Base-by-base conservation (phyloP, 495 filamentous ascomycete species). In the Sporormia fimetaria region DNA sequence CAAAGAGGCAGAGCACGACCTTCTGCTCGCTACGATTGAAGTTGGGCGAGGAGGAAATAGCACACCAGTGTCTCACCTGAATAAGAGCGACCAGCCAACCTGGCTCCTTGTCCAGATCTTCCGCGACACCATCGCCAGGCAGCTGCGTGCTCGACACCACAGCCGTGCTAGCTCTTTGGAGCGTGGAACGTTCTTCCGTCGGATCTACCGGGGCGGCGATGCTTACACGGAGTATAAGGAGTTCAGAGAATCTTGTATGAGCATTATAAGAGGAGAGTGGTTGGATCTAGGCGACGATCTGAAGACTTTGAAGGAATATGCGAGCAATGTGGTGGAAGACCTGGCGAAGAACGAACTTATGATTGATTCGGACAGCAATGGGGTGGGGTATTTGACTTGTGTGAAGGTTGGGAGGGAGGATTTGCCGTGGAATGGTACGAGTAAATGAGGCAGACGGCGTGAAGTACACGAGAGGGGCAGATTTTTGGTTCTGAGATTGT, bases 41-140 rank as follows among this genome's bases (percentile, higher is more conserved):
- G 17, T 27, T 2, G 15, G 26, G 21, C 12, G 12, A 2, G 25
- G 41, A 6, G 27, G 27, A n/a, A n/a, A n/a, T n/a, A n/a, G n/a
- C 11, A 17, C n/a, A 4, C 45, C 32, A 1, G 30, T 49, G 11
- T 21, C 21, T 1, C 17, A 8, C 20, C 34, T 29, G 4, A 23
- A 20, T 9, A 43, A 51, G 15, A 21, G 27, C 1, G 26, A 33
- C 6, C 30, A 42, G 2, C 15, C 24, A 9, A 34, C 43, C 0
- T 57, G 54, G 53, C 34, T 48, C 22, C 16, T 42, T 2, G 58
- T 59, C 2, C 40, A 42, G 20, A 17, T 58, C 16, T 62, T 56
- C 39, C 44, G 55, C 0, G 52, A 56, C 39, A 49, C 42, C 42
- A 27, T 59, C 9, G 25, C 33, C 16, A 15, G 31, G 12, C 33